These are phyloP conservation scores for Fusarium begoniae DNA, from an alignment of 2,329 filamentous ascomycete species.

Conservation along the genomic window DNA sequence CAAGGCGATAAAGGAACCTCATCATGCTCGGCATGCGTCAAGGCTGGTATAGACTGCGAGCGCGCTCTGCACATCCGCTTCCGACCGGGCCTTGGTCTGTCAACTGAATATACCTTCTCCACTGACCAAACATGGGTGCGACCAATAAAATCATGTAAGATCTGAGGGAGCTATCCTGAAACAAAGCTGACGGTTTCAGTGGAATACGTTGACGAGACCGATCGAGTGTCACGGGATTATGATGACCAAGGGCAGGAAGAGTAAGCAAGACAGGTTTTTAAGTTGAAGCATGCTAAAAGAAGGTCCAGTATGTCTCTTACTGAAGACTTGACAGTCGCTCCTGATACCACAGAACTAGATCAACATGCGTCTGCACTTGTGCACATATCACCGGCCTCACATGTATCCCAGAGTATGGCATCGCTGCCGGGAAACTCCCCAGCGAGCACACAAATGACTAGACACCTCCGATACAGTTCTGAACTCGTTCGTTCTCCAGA, in stretches of 20 bases:
- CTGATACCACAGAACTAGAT: accelerated
- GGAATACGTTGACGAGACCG: background rate
- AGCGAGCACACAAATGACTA: background rate
- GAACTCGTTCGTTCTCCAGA: background rate
- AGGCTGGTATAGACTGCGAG: background rate
- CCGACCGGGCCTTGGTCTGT: background rate
- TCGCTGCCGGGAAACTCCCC: background rate
- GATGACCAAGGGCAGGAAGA: background rate
- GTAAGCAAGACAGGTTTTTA: background rate
- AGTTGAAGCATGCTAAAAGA: background rate
- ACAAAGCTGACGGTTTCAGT: background rate
- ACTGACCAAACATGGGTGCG: background rate
- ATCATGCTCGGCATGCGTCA: background rate
- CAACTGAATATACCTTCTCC: background rate
- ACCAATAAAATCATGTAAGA: background rate
- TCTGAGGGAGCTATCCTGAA: accelerated
- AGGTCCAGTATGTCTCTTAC: background rate
- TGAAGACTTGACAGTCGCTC: background rate
- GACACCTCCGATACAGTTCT: background rate
- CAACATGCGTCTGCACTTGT: background rate
- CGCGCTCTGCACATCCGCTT: background rate
- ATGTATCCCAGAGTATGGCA: background rate
- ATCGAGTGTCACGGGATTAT: background rate
- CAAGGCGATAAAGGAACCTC: background rate
- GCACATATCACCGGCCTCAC: background rate